These are phyloP conservation scores for Termitomyces eurrhizus DNA, from an alignment of 768 basidiomycete genomes.

Conservation along the genomic window DNA sequence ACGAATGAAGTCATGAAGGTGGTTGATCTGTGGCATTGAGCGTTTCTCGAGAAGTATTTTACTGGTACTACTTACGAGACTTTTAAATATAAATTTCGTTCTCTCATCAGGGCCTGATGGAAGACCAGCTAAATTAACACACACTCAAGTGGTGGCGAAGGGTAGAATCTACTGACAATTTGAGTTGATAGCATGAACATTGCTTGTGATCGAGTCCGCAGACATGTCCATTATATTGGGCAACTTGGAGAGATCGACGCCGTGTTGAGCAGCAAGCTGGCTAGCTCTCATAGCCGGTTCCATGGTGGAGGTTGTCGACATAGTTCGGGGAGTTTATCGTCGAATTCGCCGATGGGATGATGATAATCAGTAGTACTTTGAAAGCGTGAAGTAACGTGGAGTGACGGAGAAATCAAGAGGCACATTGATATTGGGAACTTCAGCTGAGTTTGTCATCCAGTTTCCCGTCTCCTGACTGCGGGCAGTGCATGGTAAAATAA, in stretches of 20 bases:
- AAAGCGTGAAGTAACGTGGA: neutral
- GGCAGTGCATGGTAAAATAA: neutral
- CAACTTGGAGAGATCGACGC: slow-evolving; percentile 37
- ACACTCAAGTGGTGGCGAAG: neutral
- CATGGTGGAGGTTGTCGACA: slow-evolving; percentile 1
- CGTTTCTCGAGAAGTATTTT: neutral
- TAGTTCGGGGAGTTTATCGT: neutral
- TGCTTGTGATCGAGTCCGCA: slow-evolving; percentile 36
- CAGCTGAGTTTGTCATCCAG: neutral
- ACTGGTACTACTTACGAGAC: slow-evolving; percentile 29
- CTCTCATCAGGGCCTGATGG: slow-evolving; percentile 34
- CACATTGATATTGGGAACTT: neutral
- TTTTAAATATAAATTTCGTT: slow-evolving; percentile 39
- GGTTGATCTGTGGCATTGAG: slow-evolving; percentile 41
- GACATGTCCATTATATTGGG: slow-evolving; percentile 38
- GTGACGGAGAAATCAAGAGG: neutral
- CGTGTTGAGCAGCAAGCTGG: slow-evolving; percentile 28
- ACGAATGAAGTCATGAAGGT: slow-evolving; percentile 70
- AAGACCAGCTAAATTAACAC: neutral
- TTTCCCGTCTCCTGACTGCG: neutral
- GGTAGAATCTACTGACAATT: slow-evolving; percentile 1
- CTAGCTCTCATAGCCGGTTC: slow-evolving; percentile 26
- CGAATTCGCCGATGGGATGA: neutral
- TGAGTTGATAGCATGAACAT: slow-evolving; percentile 19
- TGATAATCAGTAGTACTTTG: neutral